Conservation (phyloP, 2,329 filamentous ascomycete species). For the Pseudogymnoascus sp. region DNA sequence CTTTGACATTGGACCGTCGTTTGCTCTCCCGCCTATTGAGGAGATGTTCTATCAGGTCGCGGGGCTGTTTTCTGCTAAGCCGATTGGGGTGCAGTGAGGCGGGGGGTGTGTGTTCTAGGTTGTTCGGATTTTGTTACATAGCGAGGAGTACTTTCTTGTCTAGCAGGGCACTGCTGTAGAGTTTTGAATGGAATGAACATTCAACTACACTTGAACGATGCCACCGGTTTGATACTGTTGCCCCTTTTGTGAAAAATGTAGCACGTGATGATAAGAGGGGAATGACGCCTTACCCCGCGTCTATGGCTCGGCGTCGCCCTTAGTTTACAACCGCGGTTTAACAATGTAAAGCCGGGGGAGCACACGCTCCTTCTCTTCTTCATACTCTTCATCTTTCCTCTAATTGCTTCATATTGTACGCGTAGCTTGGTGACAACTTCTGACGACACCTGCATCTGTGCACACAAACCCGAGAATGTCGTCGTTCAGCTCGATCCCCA, state of each 20-base stretch:
- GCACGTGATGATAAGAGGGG: slow-evolving; percentile 9
- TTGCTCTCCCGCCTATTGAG: slow-evolving; percentile 64
- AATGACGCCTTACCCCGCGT: slow-evolving; percentile 11
- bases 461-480: slow-evolving; percentile 24
- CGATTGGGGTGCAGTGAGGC: slow-evolving; percentile 23
- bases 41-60: slow-evolving; percentile 72
- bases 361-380: neutral
- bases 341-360: neutral
- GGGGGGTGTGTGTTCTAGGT: neutral
- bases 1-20: slow-evolving; percentile 63
- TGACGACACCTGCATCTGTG: neutral
- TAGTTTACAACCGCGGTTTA: neutral
- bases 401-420: neutral
- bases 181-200: neutral
- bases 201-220: neutral
- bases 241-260: neutral
- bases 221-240: neutral
- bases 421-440: neutral
- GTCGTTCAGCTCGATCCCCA: slow-evolving; percentile 69
- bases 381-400: neutral
- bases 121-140: slow-evolving; percentile 9
- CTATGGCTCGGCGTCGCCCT: neutral
- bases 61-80: slow-evolving; percentile 55
- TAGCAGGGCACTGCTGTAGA: neutral
- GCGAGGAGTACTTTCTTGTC: slow-evolving; percentile 12